Evolutionary conservation across 305 asterid genomes (phyloP).

Genomic region (Plantago coronopus): DNA sequence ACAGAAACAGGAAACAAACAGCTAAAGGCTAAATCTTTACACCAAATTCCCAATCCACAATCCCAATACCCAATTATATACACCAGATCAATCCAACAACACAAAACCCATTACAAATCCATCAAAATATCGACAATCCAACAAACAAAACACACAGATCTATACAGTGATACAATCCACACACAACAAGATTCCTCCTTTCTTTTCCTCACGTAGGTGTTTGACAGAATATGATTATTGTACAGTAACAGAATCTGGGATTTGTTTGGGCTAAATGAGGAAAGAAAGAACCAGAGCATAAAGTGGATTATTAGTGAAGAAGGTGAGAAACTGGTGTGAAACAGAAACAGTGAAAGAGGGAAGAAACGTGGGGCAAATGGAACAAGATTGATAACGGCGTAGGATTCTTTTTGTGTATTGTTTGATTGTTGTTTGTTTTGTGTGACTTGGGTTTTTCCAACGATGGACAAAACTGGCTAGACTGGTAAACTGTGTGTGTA

Average conservation of each 20-base stretch:
- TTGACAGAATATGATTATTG: slow-evolving; percentile 10
- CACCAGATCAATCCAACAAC: slow-evolving; percentile 19
- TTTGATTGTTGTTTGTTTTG: slow-evolving; percentile 12
- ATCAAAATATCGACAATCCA: slow-evolving; percentile 23
- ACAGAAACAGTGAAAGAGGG: neutral
- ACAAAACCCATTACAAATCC: slow-evolving; percentile 27
- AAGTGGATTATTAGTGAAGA: no score
- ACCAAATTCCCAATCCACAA: slow-evolving; percentile 13
- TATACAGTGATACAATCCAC: slow-evolving; percentile 19
- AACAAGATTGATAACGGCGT: neutral
- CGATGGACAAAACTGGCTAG: no score
- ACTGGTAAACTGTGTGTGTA: no score
- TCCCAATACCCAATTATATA: slow-evolving; percentile 18
- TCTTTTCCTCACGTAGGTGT: slow-evolving; percentile 13
- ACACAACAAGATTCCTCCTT: neutral
- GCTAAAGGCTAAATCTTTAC: slow-evolving; percentile 9
- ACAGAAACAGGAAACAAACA: slow-evolving; percentile 2
- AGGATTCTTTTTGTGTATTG: slow-evolving; percentile 7
- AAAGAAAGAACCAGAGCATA: no score
- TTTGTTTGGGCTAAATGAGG: slow-evolving; percentile 1
- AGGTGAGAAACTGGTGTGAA: no score
- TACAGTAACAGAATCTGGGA: slow-evolving; percentile 7
- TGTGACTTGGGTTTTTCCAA: slow-evolving; percentile 5
- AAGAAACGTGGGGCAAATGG: neutral
- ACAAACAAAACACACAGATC: slow-evolving; percentile 32